A percentile compares a stretch with the other conserved stretches of the same genome.
These are phyloP conservation scores for Leccinum barrowsii DNA, from an alignment of 768 basidiomycete species.

Conservation along the genomic window DNA sequence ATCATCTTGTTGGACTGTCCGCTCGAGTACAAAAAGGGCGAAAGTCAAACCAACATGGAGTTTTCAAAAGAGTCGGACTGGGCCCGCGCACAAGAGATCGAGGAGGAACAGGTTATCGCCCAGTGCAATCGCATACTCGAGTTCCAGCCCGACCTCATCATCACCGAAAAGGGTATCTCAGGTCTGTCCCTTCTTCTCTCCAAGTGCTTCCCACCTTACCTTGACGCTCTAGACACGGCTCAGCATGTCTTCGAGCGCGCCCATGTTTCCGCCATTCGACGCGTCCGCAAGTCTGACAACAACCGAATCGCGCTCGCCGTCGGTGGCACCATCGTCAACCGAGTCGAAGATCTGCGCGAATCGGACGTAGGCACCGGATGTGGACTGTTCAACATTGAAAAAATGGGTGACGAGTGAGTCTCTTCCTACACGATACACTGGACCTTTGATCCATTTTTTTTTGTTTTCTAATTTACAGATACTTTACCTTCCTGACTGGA, in stretches of 20 bases:
- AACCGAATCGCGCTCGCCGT: conserved; percentile 91
- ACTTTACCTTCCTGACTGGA: conserved; percentile 96
- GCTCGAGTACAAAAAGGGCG: conserved; percentile 98
- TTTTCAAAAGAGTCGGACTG: conserved; percentile 93
- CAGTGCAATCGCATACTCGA: conserved; percentile 84
- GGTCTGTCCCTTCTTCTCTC: conserved; percentile 41
- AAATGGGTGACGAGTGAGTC: no score
- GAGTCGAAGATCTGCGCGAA: no score
- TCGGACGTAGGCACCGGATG: no score
- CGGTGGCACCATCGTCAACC: no score
- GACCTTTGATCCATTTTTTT: background rate
- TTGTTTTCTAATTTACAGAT: conserved; percentile 42
- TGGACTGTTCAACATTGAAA: no score
- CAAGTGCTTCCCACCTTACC: background rate
- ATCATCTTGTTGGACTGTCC: conserved; percentile 92
- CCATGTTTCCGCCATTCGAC: conserved; percentile 88
- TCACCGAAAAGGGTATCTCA: conserved; percentile 97
- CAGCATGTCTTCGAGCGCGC: conserved; percentile 87
- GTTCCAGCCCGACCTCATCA: conserved; percentile 91
- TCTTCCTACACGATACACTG: no score
- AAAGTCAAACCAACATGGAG: conserved; percentile 98
- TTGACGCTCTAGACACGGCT: conserved; percentile 64
- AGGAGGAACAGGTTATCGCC: conserved; percentile 93
- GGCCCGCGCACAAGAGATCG: conserved; percentile 87
- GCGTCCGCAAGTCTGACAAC: conserved; percentile 99